A percentile compares a stretch with the other conserved stretches of the same genome.
Evolutionary conservation across 805 yeast species (phyloP).

Genomic region (Metschnikowia amazonensis): DNA sequence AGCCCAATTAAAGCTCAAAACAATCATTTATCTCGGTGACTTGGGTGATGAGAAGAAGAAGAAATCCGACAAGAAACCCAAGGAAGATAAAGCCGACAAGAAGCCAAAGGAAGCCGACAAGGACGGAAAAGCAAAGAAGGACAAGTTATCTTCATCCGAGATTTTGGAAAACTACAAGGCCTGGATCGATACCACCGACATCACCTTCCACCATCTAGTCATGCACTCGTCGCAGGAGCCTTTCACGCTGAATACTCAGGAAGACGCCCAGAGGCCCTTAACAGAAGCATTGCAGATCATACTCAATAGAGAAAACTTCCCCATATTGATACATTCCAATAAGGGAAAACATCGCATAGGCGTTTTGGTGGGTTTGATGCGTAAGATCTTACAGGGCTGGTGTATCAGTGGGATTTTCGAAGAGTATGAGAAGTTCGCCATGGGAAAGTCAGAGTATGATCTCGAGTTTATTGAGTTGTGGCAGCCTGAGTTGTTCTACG

Average conservation of each 20-base stretch:
- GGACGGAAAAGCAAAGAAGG: constrained; percentile 25
- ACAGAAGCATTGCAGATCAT: constrained; percentile 54
- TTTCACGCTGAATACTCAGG: constrained; percentile 48
- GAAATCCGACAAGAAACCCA: constrained; percentile 11
- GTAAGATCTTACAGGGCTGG: constrained; percentile 90
- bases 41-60: constrained; percentile 29
- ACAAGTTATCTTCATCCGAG: constrained; percentile 51
- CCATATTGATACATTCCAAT: constrained; percentile 85
- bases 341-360: constrained; percentile 98
- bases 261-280: constrained; percentile 45
- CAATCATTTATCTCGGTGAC: constrained; percentile 83
- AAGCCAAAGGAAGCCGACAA: constrained; percentile 7
- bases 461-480: constrained; percentile 85
- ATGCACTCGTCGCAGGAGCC: constrained; percentile 78
- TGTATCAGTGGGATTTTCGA: constrained; percentile 87
- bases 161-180: constrained; percentile 54
- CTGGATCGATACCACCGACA: constrained; percentile 57
- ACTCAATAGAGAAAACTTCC: constrained; percentile 67
- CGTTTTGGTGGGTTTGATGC: constrained; percentile 83
- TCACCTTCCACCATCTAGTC: constrained; percentile 54
- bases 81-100: constrained; percentile 9
- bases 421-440: constrained; percentile 88
- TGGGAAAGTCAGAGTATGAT: constrained; percentile 91
- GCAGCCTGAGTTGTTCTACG: constrained; percentile 55
- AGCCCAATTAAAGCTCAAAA: constrained; percentile 61